Evolutionary conservation across 192 early-diverging fungal species (phyloP).

Genomic region (Linnemannia exigua): DNA sequence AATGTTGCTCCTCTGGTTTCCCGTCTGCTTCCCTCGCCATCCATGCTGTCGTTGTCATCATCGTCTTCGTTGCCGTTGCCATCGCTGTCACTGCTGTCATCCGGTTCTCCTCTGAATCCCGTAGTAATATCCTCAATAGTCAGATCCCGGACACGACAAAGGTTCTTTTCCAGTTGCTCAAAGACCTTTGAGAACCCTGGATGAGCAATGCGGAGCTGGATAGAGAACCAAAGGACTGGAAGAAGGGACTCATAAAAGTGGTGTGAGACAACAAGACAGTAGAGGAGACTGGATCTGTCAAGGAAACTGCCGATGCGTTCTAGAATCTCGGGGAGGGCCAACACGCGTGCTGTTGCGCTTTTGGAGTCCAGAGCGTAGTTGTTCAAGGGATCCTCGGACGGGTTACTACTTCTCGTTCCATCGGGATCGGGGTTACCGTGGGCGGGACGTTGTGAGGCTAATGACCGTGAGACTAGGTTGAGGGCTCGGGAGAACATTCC

Average conservation of each 20-base stretch:
- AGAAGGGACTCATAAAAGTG: conserved; percentile 1
- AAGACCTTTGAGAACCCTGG: not conserved
- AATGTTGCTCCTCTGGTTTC: not conserved
- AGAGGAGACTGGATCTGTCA: not conserved
- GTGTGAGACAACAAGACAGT: conserved; percentile 8
- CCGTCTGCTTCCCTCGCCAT: not conserved
- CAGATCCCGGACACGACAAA: conserved; percentile 1
- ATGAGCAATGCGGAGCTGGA: not conserved
- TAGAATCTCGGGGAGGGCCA: conserved; percentile 17
- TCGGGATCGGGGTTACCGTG: not conserved
- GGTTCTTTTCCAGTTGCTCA: not conserved
- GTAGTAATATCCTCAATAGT: not conserved
- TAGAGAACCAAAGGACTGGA: not conserved
- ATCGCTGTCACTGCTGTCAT: not conserved
- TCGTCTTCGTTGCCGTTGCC: not conserved
- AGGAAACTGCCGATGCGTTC: not conserved
- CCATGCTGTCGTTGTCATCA: not conserved
- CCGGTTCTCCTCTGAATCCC: not conserved
- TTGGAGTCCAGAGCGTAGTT: not conserved
- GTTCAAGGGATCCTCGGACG: no score
- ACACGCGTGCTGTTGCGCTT: not conserved
- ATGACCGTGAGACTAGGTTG: not conserved
- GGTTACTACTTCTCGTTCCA: not conserved
- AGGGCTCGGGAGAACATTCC: conserved; percentile 6
- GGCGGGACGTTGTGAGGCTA: not conserved